These are phyloP conservation scores for Dissophora globulifera DNA, from an alignment of 192 early-diverging fungal genomes.

Conservation along the genomic window DNA sequence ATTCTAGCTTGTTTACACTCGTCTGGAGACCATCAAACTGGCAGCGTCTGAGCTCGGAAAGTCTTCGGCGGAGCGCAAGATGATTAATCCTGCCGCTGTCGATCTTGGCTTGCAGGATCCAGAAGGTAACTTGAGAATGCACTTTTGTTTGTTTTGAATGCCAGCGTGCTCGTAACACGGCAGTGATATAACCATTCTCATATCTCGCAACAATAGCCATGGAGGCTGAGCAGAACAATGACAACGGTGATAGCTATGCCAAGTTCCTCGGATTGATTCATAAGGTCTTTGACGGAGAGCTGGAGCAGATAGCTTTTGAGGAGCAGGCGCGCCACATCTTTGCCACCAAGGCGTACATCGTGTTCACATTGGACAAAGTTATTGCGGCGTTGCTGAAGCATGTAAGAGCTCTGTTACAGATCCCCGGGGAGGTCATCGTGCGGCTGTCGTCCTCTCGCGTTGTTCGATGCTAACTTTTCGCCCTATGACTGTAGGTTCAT, in stretches of 20 bases:
- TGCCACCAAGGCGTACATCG: constrained; percentile 87
- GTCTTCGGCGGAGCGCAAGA: constrained; percentile 62
- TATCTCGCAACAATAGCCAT: not conserved
- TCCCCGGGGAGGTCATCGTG: no score
- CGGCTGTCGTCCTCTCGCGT: no score
- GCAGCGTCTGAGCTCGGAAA: constrained; percentile 68
- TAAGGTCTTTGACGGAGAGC: constrained; percentile 82
- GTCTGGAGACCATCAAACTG: constrained; percentile 84
- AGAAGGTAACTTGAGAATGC: no score
- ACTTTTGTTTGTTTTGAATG: no score
- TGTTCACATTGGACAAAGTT: constrained; percentile 92
- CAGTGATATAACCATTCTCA: not conserved
- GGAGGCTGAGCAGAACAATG: constrained; percentile 63
- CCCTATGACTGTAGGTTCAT: constrained; percentile 64
- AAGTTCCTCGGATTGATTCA: constrained; percentile 79
- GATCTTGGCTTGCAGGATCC: constrained; percentile 66
- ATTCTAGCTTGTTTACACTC: constrained; percentile 90
- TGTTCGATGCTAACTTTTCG: no score
- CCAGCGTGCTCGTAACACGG: not conserved
- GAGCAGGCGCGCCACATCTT: constrained; percentile 88
- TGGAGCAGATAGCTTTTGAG: constrained; percentile 87
- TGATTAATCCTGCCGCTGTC: constrained; percentile 68
- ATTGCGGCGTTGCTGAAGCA: constrained; percentile 85
- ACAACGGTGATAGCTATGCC: constrained; percentile 78
- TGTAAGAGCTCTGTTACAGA: no score